Evolutionary conservation across 2,329 filamentous ascomycete species (phyloP).

Genomic region (Hyphodiscus sp.): DNA sequence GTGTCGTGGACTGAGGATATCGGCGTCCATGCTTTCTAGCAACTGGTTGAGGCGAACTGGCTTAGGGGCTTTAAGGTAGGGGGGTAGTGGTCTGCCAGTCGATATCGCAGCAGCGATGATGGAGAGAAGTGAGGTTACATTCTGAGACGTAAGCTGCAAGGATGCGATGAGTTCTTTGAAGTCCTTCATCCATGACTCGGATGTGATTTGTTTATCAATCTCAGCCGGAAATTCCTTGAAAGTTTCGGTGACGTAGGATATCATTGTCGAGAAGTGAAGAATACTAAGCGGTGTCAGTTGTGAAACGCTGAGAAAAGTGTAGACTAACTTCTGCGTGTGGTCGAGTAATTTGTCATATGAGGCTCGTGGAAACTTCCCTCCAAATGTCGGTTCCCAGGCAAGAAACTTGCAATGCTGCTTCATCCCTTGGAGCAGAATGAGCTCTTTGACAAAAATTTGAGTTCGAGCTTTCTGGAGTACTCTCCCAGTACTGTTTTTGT

Average conservation of each 20-base stretch:
- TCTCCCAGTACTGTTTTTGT: conserved; percentile 31
- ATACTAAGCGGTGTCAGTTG: not conserved
- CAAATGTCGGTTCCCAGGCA: conserved; percentile 61
- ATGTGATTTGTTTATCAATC: not conserved
- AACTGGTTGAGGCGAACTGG: conserved; percentile 5
- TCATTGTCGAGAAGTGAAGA: not conserved
- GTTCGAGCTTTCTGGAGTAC: conserved; percentile 43
- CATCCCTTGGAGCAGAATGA: conserved; percentile 54
- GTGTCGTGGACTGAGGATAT: conserved; percentile 8
- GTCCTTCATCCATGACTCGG: not conserved
- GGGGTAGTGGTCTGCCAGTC: not conserved
- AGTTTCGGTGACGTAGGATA: not conserved
- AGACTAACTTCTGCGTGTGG: not conserved
- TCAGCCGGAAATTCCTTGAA: not conserved
- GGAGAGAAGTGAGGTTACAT: not conserved
- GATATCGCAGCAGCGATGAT: not conserved
- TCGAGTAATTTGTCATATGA: not conserved
- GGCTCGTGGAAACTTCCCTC: conserved; percentile 54
- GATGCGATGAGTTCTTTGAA: not conserved
- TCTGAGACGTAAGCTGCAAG: not conserved
- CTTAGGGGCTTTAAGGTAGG: not conserved
- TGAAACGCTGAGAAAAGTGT: not conserved
- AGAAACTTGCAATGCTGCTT: conserved; percentile 55
- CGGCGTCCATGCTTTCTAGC: conserved; percentile 4
- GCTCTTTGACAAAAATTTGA: conserved; percentile 59